Evolutionary conservation across 306 rosid genomes (phyloP), one percentile per base, ranked within the genome.

Genomic region (Mimosa bimucronata): DNA sequence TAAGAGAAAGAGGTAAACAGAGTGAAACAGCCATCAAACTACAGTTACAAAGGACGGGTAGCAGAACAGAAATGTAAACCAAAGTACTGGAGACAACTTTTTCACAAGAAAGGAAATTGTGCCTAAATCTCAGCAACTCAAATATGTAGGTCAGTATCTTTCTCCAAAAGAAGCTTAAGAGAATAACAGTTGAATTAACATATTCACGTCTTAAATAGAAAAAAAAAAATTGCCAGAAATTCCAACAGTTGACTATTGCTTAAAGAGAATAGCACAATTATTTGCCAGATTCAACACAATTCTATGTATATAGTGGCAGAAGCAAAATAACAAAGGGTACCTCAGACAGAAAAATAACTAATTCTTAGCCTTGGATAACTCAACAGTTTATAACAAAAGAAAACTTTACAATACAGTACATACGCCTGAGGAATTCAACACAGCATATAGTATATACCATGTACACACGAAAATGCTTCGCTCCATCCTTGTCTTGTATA

Each of bases 391-490:
- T 25, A 74, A 45, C 14, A 41, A 46, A 38, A 68, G 37, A 48
- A 73, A 40, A 76, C 41, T 75, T 64, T 23, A 66, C 12, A 46
- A 60, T 26, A 77, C 6, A 75, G 66, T 57, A 73, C 6, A 74
- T 41, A 73, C 4, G 58, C 48, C 30, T 44, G 80, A 66, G 21
- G 45, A 79, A 29, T 37, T 64, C 42, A 64, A 62, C 23, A 64
- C 12, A 37, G 37, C 38, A 19, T 37, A 84, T 88, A 90, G 19
- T 23, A 25, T 14, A 87, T 89, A 95, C 99, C 94, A 72, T 77
- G 80, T 77, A 95, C 70, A 95, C 65, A 23, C 97, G 96, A 86
- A 89, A 81, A 69, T 91, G 98, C 86, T 89, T 93, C 13, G 18
- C 69, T 44, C 82, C 97, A 44, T 87, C 90, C 88, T 89, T 93